A percentile compares a stretch with the other conserved stretches of the same genome.
These are phyloP conservation scores for Ogataea salicorniae DNA, from an alignment of 805 yeast genomes.

Conservation along the genomic window DNA sequence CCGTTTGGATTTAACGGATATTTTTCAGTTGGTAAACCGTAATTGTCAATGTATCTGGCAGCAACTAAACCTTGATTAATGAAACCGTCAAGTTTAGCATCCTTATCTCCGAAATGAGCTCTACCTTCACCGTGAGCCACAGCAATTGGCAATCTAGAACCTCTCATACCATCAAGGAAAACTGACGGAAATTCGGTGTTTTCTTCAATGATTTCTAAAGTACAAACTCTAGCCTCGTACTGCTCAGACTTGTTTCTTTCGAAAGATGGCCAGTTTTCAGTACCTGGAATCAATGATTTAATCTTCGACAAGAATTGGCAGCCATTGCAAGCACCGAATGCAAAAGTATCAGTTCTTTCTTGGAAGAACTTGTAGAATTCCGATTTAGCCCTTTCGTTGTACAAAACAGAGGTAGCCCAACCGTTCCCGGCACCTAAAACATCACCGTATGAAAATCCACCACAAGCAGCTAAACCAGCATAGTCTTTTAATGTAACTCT, in stretches of 20 bases:
- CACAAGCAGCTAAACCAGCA: slow-evolving; percentile 96
- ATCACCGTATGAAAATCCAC: slow-evolving; percentile 98
- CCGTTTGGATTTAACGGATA: slow-evolving; percentile 98
- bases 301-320: slow-evolving; percentile 92
- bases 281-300: slow-evolving; percentile 84
- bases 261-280: slow-evolving; percentile 93
- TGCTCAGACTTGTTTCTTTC: slow-evolving; percentile 90
- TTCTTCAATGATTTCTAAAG: slow-evolving; percentile 69
- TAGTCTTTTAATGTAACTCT: slow-evolving; percentile 68
- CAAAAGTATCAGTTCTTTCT: slow-evolving; percentile 86
- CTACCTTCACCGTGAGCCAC: slow-evolving; percentile 99
- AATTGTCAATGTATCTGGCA: slow-evolving; percentile 84
- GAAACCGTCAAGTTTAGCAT: slow-evolving; percentile 43
- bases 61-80: slow-evolving; percentile 51
- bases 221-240: slow-evolving; percentile 90
- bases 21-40: slow-evolving; percentile 73
- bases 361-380: slow-evolving; percentile 81
- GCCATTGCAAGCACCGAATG: slow-evolving; percentile 98
- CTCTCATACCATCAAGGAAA: slow-evolving; percentile 85
- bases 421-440: slow-evolving; percentile 98
- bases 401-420: slow-evolving; percentile 95
- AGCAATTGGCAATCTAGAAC: slow-evolving; percentile 92
- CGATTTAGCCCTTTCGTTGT: slow-evolving; percentile 67
- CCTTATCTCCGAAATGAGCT: slow-evolving; percentile 56
- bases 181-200: slow-evolving; percentile 49